phyloP scores from a whole-genome alignment of 192 early-diverging fungal genomes.

The Coemansia sp. region DNA sequence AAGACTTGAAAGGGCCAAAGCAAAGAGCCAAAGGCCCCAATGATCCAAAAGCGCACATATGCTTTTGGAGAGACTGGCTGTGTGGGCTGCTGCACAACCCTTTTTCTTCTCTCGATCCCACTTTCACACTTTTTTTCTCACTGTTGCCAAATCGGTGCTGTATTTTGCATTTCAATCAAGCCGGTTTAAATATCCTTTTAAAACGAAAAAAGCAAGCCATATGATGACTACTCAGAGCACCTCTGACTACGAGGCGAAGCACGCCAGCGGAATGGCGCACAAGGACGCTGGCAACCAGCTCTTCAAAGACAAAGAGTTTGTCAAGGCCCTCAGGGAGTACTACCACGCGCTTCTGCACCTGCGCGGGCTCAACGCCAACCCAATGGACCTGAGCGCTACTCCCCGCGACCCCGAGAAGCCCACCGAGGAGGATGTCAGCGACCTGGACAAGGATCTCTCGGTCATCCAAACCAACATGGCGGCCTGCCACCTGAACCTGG shows the following conservation, averaged over 20 bases:
- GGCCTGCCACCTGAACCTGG: conserved; percentile 41
- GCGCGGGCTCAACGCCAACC: conserved; percentile 34
- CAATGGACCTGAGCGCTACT: conserved; percentile 8
- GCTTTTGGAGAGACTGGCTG: not conserved
- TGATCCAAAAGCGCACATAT: not conserved
- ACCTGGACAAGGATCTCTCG: conserved; percentile 38
- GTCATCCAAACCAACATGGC: conserved; percentile 48
- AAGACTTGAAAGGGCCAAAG: conserved; percentile 1
- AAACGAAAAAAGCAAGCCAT: not conserved
- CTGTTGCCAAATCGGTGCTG: not conserved
- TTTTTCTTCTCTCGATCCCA: not conserved
- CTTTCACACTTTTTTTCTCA: not conserved
- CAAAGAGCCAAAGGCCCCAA: not conserved
- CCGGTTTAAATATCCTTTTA: not conserved
- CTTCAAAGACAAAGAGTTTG: conserved; percentile 33
- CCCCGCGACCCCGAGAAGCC: conserved; percentile 17
- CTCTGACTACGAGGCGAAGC: conserved; percentile 21
- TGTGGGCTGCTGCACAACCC: not conserved
- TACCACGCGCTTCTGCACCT: conserved; percentile 38
- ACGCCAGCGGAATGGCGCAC: conserved; percentile 22
- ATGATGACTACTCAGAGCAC: not conserved
- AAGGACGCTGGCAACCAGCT: conserved; percentile 32
- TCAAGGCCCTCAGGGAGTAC: conserved; percentile 36
- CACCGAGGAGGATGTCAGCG: conserved; percentile 37
- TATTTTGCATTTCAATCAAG: not conserved